phyloP scores from a whole-genome alignment of 169 alveolate genomes.

The Cryptosporidium ryanae region DNA sequence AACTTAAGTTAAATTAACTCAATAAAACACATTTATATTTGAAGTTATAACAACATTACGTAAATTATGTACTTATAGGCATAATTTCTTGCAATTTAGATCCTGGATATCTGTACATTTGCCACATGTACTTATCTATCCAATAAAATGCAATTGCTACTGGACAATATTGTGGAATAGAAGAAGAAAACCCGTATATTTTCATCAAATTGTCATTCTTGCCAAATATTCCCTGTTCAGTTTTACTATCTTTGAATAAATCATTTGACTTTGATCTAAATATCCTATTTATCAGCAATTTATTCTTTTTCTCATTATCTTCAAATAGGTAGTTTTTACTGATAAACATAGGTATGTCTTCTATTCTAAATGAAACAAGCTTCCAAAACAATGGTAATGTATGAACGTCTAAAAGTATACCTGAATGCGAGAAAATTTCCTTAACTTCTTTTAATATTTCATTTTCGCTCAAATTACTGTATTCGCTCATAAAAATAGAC shows the following conservation, averaged over 20 bases:
- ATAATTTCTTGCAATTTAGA: constrained; percentile 21
- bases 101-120: constrained; percentile 68
- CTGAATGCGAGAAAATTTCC: constrained; percentile 38
- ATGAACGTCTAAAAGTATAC: constrained; percentile 36
- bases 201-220: not conserved
- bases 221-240: not conserved
- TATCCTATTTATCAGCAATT: not conserved
- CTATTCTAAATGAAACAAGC: constrained; percentile 48
- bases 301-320: not conserved
- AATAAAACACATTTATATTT: too few relatives aligned
- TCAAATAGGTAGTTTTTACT: not conserved
- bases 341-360: constrained; percentile 26
- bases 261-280: constrained; percentile 13
- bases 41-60: too few relatives aligned
- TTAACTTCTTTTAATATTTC: not conserved
- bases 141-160: constrained; percentile 42
- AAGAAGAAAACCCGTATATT: not conserved
- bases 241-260: not conserved
- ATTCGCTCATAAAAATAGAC: constrained; percentile 18
- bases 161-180: constrained; percentile 59
- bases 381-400: constrained; percentile 55
- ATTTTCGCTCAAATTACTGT: not conserved
- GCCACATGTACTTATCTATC: constrained; percentile 70
- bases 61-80: constrained; percentile 12
- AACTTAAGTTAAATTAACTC: not conserved